phyloP scores from a whole-genome alignment of 495 filamentous ascomycete species.

The Penicillium flavigenum region DNA sequence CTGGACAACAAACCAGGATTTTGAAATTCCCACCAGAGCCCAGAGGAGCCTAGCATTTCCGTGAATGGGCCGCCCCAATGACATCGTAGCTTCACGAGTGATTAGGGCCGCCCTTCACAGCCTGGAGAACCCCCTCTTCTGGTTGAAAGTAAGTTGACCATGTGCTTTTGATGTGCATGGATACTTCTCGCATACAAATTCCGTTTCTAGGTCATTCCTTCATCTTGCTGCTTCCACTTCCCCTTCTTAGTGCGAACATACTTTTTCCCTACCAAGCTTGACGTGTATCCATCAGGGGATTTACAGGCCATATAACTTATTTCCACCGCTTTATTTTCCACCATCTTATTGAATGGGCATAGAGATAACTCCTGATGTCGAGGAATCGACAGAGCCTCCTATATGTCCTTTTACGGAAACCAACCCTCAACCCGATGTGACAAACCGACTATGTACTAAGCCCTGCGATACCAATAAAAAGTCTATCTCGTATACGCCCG shows the following conservation, averaged over 20 bases:
- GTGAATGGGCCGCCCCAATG: constrained; percentile 19
- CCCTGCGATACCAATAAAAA: constrained; percentile 14
- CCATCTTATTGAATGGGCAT: constrained; percentile 44
- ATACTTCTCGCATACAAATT: neutral
- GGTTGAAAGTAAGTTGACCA: neutral
- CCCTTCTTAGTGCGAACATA: neutral
- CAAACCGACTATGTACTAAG: constrained; percentile 21
- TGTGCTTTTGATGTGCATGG: constrained; percentile 4
- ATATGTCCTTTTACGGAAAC: constrained; percentile 40
- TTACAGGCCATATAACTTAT: constrained; percentile 1
- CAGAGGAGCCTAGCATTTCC: constrained; percentile 22
- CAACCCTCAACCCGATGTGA: constrained; percentile 22
- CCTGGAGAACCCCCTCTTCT: constrained; percentile 15
- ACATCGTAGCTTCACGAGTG: constrained; percentile 12
- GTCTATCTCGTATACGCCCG: constrained; percentile 2
- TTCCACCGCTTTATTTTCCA: constrained; percentile 8
- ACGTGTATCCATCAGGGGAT: neutral
- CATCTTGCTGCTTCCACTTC: neutral
- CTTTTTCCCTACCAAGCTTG: neutral
- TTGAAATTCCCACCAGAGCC: constrained; percentile 10
- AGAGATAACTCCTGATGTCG: constrained; percentile 42
- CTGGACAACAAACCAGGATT: constrained; percentile 10
- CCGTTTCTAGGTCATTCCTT: neutral
- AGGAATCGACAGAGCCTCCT: constrained; percentile 48
- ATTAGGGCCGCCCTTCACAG: constrained; percentile 16